A percentile compares a stretch with the other conserved stretches of the same genome.
Conservation (phyloP, 164 flowering plant species). For the Protea cynaroides region DNA sequence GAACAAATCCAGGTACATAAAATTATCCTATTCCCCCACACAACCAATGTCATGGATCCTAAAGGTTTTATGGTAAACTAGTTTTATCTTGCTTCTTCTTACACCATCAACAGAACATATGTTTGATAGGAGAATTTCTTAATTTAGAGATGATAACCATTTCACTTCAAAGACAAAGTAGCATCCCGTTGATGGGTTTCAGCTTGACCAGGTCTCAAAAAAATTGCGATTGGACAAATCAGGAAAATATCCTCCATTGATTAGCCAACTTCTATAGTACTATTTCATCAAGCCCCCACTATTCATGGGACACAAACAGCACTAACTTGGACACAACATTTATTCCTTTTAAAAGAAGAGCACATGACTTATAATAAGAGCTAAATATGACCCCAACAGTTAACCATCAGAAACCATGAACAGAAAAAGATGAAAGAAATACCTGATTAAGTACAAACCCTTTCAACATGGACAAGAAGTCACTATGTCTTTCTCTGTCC, state of each 20-base stretch:
- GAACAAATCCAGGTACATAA: too few species aligned
- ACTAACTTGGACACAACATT: not conserved
- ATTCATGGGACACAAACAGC: not conserved
- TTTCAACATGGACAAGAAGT: constrained; percentile 51
- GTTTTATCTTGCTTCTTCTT: not conserved
- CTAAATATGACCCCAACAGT: not conserved
- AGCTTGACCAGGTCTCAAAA: too few species aligned
- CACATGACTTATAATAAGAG: too few species aligned
- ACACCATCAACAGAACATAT: not conserved
- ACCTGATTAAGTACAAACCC: constrained; percentile 70
- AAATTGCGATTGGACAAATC: too few species aligned
- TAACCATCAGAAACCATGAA: not conserved
- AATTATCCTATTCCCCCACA: too few species aligned
- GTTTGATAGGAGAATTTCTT: not conserved
- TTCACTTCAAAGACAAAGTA: too few species aligned
- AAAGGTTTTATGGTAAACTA: not conserved
- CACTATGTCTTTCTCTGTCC: constrained; percentile 40
- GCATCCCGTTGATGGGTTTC: too few species aligned
- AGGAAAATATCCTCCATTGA: not conserved
- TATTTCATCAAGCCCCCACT: not conserved
- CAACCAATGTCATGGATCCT: not conserved
- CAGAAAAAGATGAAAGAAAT: constrained; percentile 4
- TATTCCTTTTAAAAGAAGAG: not conserved
- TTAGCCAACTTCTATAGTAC: not conserved
- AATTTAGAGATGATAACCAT: not conserved